Base-by-base conservation (phyloP, 2,329 filamentous ascomycete genomes). In the Claviceps sp. region DNA sequence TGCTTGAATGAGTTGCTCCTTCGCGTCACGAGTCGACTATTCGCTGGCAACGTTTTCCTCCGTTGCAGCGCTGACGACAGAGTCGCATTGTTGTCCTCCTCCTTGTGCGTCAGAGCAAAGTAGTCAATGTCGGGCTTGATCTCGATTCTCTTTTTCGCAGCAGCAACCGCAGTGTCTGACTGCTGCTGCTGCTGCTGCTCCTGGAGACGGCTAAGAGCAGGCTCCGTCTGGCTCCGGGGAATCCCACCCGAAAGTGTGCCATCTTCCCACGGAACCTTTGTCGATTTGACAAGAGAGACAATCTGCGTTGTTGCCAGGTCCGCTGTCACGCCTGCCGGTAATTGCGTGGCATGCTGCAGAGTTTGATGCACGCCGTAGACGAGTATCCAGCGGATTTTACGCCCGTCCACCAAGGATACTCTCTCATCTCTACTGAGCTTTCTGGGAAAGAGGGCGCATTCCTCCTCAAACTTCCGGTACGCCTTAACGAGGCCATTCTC, bases 341-440 rank as follows among this genome's bases (percentile, higher is more conserved):
- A 71, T 38, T 76, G 70, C 1, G 80, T 83, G 40, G 81, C 81
- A 50, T 78, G 79, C 10, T 77, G 74, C 1, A 93, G 73, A n/a
- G 81, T 82, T 62, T 93, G 87, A 52, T 88, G 76, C 3, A 81
- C 75, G 17, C 81, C 76, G 60, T 91, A 91, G 6, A 91, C 75
- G 39, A 90, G 63, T 34, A 90, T 78, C 87, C 87, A 93, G 41
- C 87, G 76, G 16, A 89, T 77, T 64, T 89, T 90, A 42, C 87
- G 80, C 1, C 80, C 85, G 56, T 91, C 87, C 8, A 75, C 70
- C 11, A 80, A 68, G 0, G 66, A 66, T 2, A 70, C 60, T 60
- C 78, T 81, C 39, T 81, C 77, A 5, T 64, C 54, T 52, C 78
- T 80, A 53, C 84, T 78, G 0, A 70, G 68, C 55, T 76, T 81